Evolutionary conservation across 2,329 filamentous ascomycete species (phyloP).

Genomic region (Penicillium sp.): DNA sequence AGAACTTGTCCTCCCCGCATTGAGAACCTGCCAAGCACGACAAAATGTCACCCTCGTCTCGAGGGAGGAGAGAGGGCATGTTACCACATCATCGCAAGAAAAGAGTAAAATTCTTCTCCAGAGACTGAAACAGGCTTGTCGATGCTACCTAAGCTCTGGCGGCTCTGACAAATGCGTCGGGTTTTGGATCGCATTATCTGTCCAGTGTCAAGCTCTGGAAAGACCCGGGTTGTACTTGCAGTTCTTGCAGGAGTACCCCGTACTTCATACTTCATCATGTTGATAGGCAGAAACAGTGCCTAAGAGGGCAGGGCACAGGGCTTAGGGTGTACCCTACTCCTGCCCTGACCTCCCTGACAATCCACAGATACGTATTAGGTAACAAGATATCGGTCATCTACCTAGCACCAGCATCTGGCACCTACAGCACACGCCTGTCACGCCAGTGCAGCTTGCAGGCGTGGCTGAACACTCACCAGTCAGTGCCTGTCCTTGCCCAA

Average conservation of each 20-base stretch:
- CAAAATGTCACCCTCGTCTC: conserved; percentile 19
- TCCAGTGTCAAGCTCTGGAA: neutral
- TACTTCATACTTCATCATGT: too few species aligned
- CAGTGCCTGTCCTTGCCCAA: neutral
- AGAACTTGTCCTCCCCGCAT: conserved; percentile 4
- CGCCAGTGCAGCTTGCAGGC: neutral
- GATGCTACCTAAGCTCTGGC: neutral
- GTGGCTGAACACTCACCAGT: conserved; percentile 4
- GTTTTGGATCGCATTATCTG: neutral
- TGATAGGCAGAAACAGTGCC: neutral
- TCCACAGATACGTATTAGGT: neutral
- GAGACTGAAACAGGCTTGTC: neutral
- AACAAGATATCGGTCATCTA: conserved; percentile 1
- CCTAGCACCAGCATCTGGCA: neutral
- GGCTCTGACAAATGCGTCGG: neutral
- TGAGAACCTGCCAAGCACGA: conserved; percentile 19
- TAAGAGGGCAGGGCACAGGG: conserved; percentile 1
- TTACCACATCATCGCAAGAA: neutral
- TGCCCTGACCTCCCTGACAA: neutral
- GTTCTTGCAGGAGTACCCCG: neutral
- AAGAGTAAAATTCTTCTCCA: neutral
- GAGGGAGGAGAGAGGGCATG: neutral
- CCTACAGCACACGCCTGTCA: neutral
- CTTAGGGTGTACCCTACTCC: conserved; percentile 1
- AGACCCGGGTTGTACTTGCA: neutral